Evolutionary conservation across 805 yeast species (phyloP), one percentile per base, ranked within the genome.

Genomic region (Yarrowia keelungensis): DNA sequence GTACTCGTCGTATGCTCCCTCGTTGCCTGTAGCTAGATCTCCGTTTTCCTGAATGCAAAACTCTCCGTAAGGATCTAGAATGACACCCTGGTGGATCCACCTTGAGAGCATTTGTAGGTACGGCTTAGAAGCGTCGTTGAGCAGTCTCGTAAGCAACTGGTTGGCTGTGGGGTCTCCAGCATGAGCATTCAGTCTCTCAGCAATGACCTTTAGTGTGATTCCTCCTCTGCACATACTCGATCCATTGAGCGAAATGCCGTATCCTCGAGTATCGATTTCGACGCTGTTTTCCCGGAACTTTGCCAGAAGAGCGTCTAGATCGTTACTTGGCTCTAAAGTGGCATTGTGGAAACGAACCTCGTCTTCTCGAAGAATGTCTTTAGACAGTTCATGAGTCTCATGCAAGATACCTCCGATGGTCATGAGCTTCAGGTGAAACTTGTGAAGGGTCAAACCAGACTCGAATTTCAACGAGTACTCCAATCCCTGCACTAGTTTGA

Each of bases 11-110:
- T 76, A 76, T 45, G 71, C 66, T 54, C 77, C 74, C n/a, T 73
- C 62, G 49, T 70, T 69, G 32, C 74, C 73, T 7, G 74, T 54
- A 8, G 72, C 73, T 4, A 72, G 70, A 15, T 75, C 71, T 41
- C 70, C 72, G 69, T 70, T 73, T 69, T 78, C 79, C 38, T 85
- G 82, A n/a, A 95, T 85, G 74, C 92, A 79, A 75, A 95, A 95
- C 76, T 94, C 99, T 47, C 88, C 86, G 74, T 86, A 87, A 0
- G 91, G 91, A 73, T 95, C 99, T 71, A 85, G 83, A 10, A 95
- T 81, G 7, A 81, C 80, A 0, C 99, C 99, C 61, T 82, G 79
- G 5, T 83, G 82, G 16, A 94, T 81, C 99, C 99, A 95, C n/a
- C 79, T 75, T 72, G 89, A 87, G 10, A 95, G 80, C 87, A 90